Base-by-base conservation (phyloP, 495 filamentous ascomycete genomes). In the Parmelia sp. region DNA sequence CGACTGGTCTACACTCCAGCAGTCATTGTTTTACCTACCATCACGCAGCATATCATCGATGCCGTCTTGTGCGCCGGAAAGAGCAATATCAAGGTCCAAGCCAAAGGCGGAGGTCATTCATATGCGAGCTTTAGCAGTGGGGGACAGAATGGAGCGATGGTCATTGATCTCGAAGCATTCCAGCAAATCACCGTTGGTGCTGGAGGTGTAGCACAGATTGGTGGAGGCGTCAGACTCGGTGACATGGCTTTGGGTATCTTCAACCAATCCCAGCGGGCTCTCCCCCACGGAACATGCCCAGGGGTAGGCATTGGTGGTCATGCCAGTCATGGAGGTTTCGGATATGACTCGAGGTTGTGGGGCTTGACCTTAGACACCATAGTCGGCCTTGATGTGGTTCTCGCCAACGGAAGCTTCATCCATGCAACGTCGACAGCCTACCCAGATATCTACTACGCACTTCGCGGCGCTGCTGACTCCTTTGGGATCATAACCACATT, bases 261-360 rank as follows among this genome's bases (percentile, higher is more conserved):
- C 66, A 72, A 82, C 33, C 79, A 83, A 59, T 88, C 86, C 1
- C 76, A 82, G 33, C 77, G 88, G 10, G 88, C 86, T 19, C 80
- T 91, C 8, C 72, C 88, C 0, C 89, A 89, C 66, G 88, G 86
- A 23, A 83, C 83, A 17, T 88, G 83, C 63, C 82, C 86, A 10
- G 70, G 76, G n/a, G 82, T 90, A 36, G 90, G 90, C 21, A 80
- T 88, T 27, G 88, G 86, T 29, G 90, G 90, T 8, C 90, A 93
- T 71, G 79, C 83, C 7, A 86, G 86, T 1, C 86, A 90, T 60
- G 89, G 88, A 19, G 89, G 89, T 9, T 84, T 80, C 49, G 89
- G 88, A 0, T 77, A 81, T 33, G 77, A 75, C 10, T 84, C 85
- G 10, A 83, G 88, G 27, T 79, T 82, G 39, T 89, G 82, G 78